Evolutionary conservation across 2,329 filamentous ascomycete genomes (phyloP), one percentile per base, ranked within the genome.

Genomic region (Talaromyces sp.): DNA sequence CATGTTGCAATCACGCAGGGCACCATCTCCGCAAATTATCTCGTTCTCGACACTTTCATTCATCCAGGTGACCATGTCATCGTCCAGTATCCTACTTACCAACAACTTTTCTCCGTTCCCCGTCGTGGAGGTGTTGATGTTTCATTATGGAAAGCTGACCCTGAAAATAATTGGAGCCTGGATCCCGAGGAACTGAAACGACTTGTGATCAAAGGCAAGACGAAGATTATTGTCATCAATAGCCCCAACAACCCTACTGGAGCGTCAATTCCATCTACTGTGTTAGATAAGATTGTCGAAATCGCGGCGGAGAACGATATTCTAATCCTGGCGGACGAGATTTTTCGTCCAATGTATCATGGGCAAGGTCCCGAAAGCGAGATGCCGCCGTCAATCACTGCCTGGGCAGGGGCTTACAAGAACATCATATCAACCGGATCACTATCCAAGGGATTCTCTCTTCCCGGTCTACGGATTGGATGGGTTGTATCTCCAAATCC

Each of bases 51-150:
- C 75, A 83, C 88, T 0, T 81, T 94, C 6, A 74, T 94, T 2
- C 86, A 86, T 0, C 85, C 87, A 0, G 90, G 88, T 0, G 91
- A 96, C 73, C 92, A 96, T 81, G 90, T 93, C 54, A 85, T 96
- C 64, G 95, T 91, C 72, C 90, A 94, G 63, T 91, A 93, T 73
- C 92, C 93, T 17, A 93, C 91, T 0, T 96, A 94, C 72, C 91
- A 94, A 75, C 91, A 95, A 71, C 83, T 96, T 1, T 94, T 93
- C 73, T 82, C 87, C 8, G 85, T 95, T 0, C 92, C 92, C 19
- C 47, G 51, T 25, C 51, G 51, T 13, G 17, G 27, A 19, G 29
- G 22, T 4, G 31, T 62, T 8, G 34, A 54, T n/a, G 47, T 62
- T 11, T 62, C 47, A 1, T 8, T 54, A 34, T 54, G 51, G 51